Base-by-base conservation (phyloP, 2,329 filamentous ascomycete species). In the Elsinoe perseae region DNA sequence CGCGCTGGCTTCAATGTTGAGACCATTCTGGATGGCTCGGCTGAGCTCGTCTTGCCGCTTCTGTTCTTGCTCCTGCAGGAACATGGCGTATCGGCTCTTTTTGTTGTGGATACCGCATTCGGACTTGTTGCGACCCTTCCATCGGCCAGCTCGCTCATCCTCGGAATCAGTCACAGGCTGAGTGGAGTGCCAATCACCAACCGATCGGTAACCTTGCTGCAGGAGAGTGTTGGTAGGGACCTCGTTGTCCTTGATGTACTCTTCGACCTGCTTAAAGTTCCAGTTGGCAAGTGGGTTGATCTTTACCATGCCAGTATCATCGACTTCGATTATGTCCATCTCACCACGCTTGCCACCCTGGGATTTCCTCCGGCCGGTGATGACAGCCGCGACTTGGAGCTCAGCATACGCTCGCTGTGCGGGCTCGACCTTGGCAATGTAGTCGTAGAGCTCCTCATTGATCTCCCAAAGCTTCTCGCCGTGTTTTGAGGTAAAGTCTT, bases 51-150 rank as follows among this genome's bases (percentile, higher is more conserved):
- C 74, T 61, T 82, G 80, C 63, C 84, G 77, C 76, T 88, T 85
- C 67, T 79, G 75, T 69, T 89, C 85, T 72, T 87, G 81, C 59
- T 89, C 83, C 65, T 80, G 78, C 56, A 95, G 74, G 73, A 86
- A 96, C 73, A 91, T 84, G 9, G 90, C 87, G 68, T 97, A 98
- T 64, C 90, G 85, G 58, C 89, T 95, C 72, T 91, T 86, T 74
- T 93, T 95, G 79, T 97, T 97, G 82, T 98, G 93, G 68, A 98
- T 97, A 48, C 93, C 93, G 72, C 93, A 98, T 77, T 98, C 93
- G 14, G 90, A 95, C 85, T 98, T 98, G 66, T 80, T 76, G 72
- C 90, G 87, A 60, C 93, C 93, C 80, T 95, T 96, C 93, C 93
- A 98, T 64, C 93, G 85, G 58, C 93, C 93, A 7, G 93, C 87